Conservation (phyloP, 2,329 filamentous ascomycete species). For the Geosmithia morbida region DNA sequence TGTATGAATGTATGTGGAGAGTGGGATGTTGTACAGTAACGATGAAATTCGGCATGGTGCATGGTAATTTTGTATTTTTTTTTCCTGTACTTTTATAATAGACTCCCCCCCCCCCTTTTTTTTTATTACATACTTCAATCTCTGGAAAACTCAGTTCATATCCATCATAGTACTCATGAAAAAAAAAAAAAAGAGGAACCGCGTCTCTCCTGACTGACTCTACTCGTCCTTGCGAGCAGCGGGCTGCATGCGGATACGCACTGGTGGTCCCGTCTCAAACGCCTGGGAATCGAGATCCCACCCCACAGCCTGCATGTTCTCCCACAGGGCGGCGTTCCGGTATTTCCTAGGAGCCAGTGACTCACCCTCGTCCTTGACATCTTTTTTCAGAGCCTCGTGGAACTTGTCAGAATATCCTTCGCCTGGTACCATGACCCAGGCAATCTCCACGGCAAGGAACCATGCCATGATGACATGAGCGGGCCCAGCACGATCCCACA, state of each 20-base stretch:
- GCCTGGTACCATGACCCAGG: slow-evolving; percentile 12
- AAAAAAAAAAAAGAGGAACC: background rate
- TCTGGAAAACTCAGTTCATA: background rate
- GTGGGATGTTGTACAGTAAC: background rate
- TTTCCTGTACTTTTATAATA: background rate
- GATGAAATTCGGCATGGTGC: background rate
- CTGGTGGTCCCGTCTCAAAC: slow-evolving; percentile 20
- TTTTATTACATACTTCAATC: background rate
- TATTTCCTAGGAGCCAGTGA: background rate
- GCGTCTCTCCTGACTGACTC: background rate
- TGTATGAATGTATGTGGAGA: background rate
- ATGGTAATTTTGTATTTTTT: background rate
- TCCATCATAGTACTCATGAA: background rate
- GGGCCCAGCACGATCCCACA: slow-evolving; percentile 14
- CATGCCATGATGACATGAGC: slow-evolving; percentile 18
- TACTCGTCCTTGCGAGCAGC: slow-evolving; percentile 12
- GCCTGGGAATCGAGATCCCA: slow-evolving; percentile 20
- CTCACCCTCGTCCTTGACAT: slow-evolving; percentile 6
- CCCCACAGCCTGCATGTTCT: slow-evolving; percentile 10
- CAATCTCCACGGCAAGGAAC: slow-evolving; percentile 21
- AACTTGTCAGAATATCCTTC: slow-evolving; percentile 8
- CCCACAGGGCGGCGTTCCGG: slow-evolving; percentile 10
- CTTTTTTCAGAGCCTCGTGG: slow-evolving; percentile 3
- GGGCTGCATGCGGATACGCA: slow-evolving; percentile 13
- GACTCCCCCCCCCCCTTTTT: background rate